phyloP scores from a whole-genome alignment of 2,329 filamentous ascomycete species.

The Claviceps sp. region DNA sequence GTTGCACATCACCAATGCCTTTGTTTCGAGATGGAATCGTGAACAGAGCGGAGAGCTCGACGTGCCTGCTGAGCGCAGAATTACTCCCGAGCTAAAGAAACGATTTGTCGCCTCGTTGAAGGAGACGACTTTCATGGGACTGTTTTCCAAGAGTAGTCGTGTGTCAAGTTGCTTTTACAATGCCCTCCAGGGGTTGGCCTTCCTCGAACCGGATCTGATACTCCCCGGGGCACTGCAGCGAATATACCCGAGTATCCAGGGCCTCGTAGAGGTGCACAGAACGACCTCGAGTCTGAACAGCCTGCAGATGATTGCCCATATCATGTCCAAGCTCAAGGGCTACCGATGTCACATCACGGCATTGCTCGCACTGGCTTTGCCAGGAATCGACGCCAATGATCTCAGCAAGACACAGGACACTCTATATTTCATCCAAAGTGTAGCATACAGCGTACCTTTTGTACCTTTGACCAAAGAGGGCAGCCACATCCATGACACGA shows the following conservation, averaged over 20 bases:
- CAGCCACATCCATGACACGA: constrained; percentile 56
- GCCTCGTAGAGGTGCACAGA: constrained; percentile 89
- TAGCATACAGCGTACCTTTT: constrained; percentile 93
- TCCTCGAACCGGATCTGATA: constrained; percentile 81
- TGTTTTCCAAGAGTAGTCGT: constrained; percentile 89
- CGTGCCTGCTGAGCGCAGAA: constrained; percentile 62
- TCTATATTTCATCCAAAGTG: constrained; percentile 85
- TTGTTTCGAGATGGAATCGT: constrained; percentile 94
- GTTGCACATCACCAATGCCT: constrained; percentile 87
- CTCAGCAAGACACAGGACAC: constrained; percentile 93
- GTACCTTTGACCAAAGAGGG: constrained; percentile 52
- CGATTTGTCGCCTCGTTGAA: constrained; percentile 81
- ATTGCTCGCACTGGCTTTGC: constrained; percentile 78
- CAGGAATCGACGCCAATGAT: constrained; percentile 95
- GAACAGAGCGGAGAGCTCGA: constrained; percentile 89
- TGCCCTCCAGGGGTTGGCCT: constrained; percentile 78
- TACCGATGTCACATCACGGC: constrained; percentile 94
- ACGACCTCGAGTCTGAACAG: constrained; percentile 89
- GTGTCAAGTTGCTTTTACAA: constrained; percentile 86
- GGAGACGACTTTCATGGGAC: constrained; percentile 95
- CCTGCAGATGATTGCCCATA: constrained; percentile 79
- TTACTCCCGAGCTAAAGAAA: constrained; percentile 69
- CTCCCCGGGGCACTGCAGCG: constrained; percentile 86
- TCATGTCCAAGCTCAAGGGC: constrained; percentile 88
- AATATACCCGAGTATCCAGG: constrained; percentile 94